Percentiles rank a stretch among this genome's conserved stretches.
These are phyloP conservation scores for Phytopythium vexans DNA, from an alignment of 352 stramenopile genomes.

Conservation along the genomic window DNA sequence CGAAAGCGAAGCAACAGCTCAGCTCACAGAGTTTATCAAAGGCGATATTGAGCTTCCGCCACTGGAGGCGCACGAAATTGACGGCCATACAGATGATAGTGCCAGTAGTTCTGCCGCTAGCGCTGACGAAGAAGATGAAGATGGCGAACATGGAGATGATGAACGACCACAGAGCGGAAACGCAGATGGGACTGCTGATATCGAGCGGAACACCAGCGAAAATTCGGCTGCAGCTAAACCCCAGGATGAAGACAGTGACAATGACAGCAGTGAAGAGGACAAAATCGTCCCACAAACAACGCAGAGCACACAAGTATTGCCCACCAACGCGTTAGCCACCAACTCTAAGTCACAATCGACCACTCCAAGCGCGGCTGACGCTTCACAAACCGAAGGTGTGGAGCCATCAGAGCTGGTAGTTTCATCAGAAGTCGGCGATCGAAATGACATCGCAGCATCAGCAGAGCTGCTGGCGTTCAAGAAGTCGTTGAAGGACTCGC, in stretches of 20 bases:
- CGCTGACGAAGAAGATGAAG: constrained; percentile 30
- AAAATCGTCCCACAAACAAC: constrained; percentile 6
- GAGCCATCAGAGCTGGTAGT: neutral
- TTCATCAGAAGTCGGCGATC: neutral
- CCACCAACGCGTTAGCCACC: neutral
- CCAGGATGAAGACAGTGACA: constrained; percentile 2
- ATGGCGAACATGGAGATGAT: constrained; percentile 7
- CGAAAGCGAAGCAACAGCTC: constrained; percentile 14
- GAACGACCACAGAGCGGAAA: constrained; percentile 2
- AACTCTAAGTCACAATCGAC: neutral
- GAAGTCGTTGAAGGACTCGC: constrained; percentile 34
- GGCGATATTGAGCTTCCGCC: constrained; percentile 52
- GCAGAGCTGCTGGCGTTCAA: constrained; percentile 20
- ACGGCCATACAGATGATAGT: constrained; percentile 79
- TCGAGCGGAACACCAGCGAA: neutral
- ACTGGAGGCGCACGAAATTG: constrained; percentile 56
- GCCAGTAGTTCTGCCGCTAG: constrained; percentile 64
- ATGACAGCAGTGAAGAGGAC: constrained; percentile 21
- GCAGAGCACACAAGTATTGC: neutral
- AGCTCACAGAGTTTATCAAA: constrained; percentile 39
- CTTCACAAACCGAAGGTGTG: neutral
- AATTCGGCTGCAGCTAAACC: no score
- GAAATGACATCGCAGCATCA: neutral
- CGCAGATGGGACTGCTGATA: constrained; percentile 3
- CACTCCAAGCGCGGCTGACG: no score